These are phyloP conservation scores for Pythium pectinolyticum DNA, from an alignment of 352 stramenopile genomes.

Conservation along the genomic window DNA sequence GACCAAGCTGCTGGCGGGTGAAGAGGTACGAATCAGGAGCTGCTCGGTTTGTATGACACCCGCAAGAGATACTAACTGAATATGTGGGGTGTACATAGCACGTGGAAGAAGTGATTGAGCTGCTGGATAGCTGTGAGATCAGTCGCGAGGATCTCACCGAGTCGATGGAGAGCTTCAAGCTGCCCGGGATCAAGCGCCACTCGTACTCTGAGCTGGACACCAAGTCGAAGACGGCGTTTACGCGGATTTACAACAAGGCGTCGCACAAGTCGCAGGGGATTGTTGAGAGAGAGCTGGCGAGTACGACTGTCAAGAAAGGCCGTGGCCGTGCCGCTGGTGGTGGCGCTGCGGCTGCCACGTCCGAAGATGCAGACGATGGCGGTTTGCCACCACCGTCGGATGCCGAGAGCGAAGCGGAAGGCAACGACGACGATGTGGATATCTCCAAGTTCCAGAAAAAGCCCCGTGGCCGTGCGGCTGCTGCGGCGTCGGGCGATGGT, in stretches of 20 bases:
- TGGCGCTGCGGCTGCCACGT: constrained; percentile 15
- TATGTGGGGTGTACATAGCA: constrained; percentile 35
- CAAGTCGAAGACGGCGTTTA: constrained; percentile 94
- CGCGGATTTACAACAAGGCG: constrained; percentile 89
- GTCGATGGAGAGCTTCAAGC: constrained; percentile 92
- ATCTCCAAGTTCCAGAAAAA: constrained; percentile 88
- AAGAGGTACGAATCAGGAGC: constrained; percentile 62
- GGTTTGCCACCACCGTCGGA: constrained; percentile 60
- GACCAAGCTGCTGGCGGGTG: constrained; percentile 68
- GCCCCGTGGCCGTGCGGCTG: constrained; percentile 32
- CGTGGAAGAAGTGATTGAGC: constrained; percentile 89
- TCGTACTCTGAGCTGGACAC: constrained; percentile 79
- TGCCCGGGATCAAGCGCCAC: constrained; percentile 73
- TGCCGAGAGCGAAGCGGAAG: constrained; percentile 68
- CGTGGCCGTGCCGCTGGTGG: constrained; percentile 60
- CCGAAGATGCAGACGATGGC: constrained; percentile 47
- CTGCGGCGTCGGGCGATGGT: constrained; percentile 1
- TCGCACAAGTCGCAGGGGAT: constrained; percentile 94
- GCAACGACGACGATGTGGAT: constrained; percentile 56
- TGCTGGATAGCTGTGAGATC: constrained; percentile 97
- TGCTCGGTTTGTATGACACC: no score
- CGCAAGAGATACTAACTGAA: no score
- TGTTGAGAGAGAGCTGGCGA: constrained; percentile 75
- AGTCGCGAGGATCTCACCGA: constrained; percentile 97
- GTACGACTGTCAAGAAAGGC: constrained; percentile 76